Base-by-base conservation (phyloP, 768 basidiomycete genomes). In the Termitomyces sp. region DNA sequence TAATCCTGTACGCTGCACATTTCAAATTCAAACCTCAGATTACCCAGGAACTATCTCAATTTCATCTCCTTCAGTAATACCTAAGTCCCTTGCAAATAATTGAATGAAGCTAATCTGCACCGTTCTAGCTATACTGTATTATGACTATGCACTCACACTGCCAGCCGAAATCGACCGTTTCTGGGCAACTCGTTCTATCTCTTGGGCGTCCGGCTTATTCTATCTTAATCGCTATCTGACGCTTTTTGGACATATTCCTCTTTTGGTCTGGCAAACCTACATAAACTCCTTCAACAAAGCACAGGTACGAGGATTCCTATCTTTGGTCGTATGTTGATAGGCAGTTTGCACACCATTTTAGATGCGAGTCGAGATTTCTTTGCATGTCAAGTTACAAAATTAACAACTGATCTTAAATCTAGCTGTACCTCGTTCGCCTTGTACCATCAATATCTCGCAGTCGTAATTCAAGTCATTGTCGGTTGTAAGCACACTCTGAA, bases 131-230 rank as follows among this genome's bases (percentile, higher is more conserved):
- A 68, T 77, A 57, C 70, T 79, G 5, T 73, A 78, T 42, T 83
- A 82, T 53, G 83, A 84, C 63, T 82, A 79, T 56, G 27, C 72
- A 8, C 67, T 83, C 50, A 84, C 82, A 0, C 57, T 84, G 0
- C 56, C 64, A 1, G 59, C 60, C 13, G 83, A 84, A 64, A 63
- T 77, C 27, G 69, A 72, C 24, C 70, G 73, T 8, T 80, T 77
- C 65, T 84, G 83, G 82, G 60, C 46, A 13, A 59, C 65, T 41
- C 59, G 60, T 7, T 65, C 62, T 9, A 29, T 73, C 4, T 72
- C 70, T 26, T 72, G 70, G 70, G 70, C 60, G 9, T 71, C 69
- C 14, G 54, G 68, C 16, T 68, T 80, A 24, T 81, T 80, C 65
- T 73, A 76, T 53, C 39, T 73, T 39, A 80, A 77, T 57, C 77